These are phyloP conservation scores for Aspergillus neoniger DNA, from an alignment of 2,329 filamentous ascomycete genomes.

Conservation along the genomic window DNA sequence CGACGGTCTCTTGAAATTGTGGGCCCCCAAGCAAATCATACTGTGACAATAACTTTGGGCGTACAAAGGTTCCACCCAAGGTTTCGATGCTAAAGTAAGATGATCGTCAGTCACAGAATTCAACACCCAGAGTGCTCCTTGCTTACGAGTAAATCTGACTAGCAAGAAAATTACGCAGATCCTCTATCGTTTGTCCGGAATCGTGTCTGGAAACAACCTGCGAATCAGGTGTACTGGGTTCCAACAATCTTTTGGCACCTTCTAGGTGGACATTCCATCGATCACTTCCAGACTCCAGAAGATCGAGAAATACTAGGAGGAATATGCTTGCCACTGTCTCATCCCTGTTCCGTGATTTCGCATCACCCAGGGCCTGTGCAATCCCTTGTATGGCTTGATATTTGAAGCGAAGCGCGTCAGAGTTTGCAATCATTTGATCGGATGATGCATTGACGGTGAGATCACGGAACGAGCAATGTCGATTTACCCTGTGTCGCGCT, in stretches of 20 bases:
- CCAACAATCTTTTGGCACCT: slow-evolving; percentile 33
- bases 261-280: slow-evolving; percentile 38
- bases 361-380: slow-evolving; percentile 22
- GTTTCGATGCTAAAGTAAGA: slow-evolving; percentile 33
- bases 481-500: slow-evolving; percentile 37
- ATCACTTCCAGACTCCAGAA: slow-evolving; percentile 36
- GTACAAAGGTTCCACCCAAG: slow-evolving; percentile 36
- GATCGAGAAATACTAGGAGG: slow-evolving; percentile 35
- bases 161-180: slow-evolving; percentile 32
- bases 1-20: slow-evolving; percentile 29
- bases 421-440: slow-evolving; percentile 22
- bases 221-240: slow-evolving; percentile 15
- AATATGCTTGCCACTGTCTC: slow-evolving; percentile 38
- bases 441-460: slow-evolving; percentile 5
- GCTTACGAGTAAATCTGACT: slow-evolving; percentile 35
- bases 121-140: no score
- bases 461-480: slow-evolving; percentile 25
- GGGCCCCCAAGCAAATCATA: slow-evolving; percentile 19
- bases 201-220: slow-evolving; percentile 17
- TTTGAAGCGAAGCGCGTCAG: slow-evolving; percentile 36
- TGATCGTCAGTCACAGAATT: not conserved
- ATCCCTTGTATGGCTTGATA: slow-evolving; percentile 37
- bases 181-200: slow-evolving; percentile 30
- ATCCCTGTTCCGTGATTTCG: slow-evolving; percentile 22
- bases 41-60: slow-evolving; percentile 32